These are phyloP conservation scores for Apiotrichum siamense DNA, from an alignment of 1,284 basidiomycete species.

Conservation along the genomic window DNA sequence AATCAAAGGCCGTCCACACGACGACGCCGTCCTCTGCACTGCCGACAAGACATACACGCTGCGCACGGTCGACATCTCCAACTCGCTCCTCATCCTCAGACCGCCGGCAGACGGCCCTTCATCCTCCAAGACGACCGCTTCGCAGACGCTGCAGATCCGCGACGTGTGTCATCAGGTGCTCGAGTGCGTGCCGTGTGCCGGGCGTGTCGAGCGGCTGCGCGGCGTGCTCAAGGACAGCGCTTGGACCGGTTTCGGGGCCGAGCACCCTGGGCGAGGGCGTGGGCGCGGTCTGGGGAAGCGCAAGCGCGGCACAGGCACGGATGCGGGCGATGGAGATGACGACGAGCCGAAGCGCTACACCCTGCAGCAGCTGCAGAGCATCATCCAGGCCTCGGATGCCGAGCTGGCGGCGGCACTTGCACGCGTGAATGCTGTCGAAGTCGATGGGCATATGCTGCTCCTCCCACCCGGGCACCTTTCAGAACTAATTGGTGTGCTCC, in stretches of 20 bases:
- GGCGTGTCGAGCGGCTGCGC: constrained; percentile 64
- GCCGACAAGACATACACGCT: constrained; percentile 67
- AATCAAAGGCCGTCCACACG: constrained; percentile 71
- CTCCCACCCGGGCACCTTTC: constrained; percentile 62
- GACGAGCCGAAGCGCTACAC: constrained; percentile 48
- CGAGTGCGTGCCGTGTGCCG: constrained; percentile 66
- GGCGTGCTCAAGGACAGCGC: constrained; percentile 58
- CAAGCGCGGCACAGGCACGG: no score
- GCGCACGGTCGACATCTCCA: constrained; percentile 75
- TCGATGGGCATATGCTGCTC: constrained; percentile 52
- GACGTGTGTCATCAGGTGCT: constrained; percentile 62
- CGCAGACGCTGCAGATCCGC: constrained; percentile 34
- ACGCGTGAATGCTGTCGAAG: constrained; percentile 62
- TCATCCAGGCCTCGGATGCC: constrained; percentile 70
- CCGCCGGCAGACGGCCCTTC: constrained; percentile 30
- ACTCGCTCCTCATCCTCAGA: constrained; percentile 69
- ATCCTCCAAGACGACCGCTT: no score
- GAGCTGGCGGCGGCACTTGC: constrained; percentile 62
- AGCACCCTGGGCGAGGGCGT: constrained; percentile 10
- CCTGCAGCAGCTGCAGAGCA: constrained; percentile 57
- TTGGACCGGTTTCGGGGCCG: constrained; percentile 54
- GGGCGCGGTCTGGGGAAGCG: constrained; percentile 6
- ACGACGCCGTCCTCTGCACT: constrained; percentile 85
- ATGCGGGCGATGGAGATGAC: constrained; percentile 14
- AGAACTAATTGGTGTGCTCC: constrained; percentile 65